Evolutionary conservation across 1,284 basidiomycete genomes (phyloP).

Genomic region (Moesziomyces globuligerus): DNA sequence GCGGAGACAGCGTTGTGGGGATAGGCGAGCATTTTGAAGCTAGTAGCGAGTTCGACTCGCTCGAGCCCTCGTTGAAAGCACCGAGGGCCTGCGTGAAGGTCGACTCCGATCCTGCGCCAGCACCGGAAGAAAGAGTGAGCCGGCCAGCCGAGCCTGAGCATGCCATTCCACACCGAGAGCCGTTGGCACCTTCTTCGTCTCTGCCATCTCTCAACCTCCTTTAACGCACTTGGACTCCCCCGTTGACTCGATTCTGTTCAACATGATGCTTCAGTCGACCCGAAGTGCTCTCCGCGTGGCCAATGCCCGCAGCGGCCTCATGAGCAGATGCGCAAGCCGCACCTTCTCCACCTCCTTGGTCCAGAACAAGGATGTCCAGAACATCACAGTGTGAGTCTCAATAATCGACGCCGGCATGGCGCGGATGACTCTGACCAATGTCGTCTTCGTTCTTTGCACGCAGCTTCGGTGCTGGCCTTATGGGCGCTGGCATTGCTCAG

Average conservation of each 20-base stretch:
- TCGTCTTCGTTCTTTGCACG: background rate
- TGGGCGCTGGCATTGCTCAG: constrained; percentile 67
- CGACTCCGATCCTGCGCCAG: background rate
- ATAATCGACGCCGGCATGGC: background rate
- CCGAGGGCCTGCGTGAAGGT: background rate
- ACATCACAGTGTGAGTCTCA: constrained; percentile 64
- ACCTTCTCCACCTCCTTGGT: constrained; percentile 55
- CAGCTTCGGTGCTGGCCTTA: constrained; percentile 66
- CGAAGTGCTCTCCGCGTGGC: constrained; percentile 24
- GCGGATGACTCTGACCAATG: background rate
- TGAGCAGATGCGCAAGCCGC: constrained; percentile 26
- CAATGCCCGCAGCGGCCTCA: constrained; percentile 13
- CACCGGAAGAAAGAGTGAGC: constrained; percentile 17
- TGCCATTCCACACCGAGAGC: background rate
- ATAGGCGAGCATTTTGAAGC: background rate
- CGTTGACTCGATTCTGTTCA: constrained; percentile 1
- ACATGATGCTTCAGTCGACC: constrained; percentile 35
- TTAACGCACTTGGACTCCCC: no score
- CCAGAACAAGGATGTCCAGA: constrained; percentile 63
- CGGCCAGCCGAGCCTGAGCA: background rate
- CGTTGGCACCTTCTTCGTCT: background rate
- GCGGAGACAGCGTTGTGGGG: background rate
- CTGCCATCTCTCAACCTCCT: background rate
- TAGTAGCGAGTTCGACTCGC: no score
- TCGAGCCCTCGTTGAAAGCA: no score